Evolutionary conservation across 371 early-diverging fungal genomes (phyloP).

Genomic region (Rhizopus arrhizus): DNA sequence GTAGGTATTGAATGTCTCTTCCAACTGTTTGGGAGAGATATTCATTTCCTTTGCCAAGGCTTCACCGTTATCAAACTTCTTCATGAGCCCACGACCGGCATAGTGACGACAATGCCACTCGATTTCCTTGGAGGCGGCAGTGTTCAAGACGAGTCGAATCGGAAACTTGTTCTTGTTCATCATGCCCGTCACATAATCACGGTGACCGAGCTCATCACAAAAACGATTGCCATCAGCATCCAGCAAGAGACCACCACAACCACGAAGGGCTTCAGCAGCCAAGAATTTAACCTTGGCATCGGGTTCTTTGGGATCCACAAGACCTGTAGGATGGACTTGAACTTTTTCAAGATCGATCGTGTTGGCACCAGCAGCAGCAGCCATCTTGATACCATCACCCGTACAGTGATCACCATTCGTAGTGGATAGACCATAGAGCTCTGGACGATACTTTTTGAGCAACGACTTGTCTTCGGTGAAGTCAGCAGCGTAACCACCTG

Average conservation of each 20-base stretch:
- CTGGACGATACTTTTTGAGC: constrained; percentile 73
- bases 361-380: constrained; percentile 78
- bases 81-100: constrained; percentile 89
- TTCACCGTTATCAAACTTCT: constrained; percentile 70
- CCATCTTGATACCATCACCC: constrained; percentile 95
- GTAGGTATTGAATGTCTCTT: constrained; percentile 81
- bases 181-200: constrained; percentile 85
- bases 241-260: constrained; percentile 90
- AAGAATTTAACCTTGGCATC: constrained; percentile 85
- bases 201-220: constrained; percentile 90
- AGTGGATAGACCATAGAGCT: constrained; percentile 68
- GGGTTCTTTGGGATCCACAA: constrained; percentile 90
- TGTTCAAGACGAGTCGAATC: constrained; percentile 84
- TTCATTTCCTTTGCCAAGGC: constrained; percentile 85
- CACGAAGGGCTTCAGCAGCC: constrained; percentile 98
- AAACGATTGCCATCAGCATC: constrained; percentile 87
- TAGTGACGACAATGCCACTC: constrained; percentile 96
- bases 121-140: constrained; percentile 84
- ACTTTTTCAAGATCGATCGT: constrained; percentile 94
- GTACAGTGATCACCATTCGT: constrained; percentile 96
- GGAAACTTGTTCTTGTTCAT: constrained; percentile 86
- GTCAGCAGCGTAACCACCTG: constrained; percentile 91
- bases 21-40: constrained; percentile 64
- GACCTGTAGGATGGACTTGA: constrained; percentile 97
- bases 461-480: constrained; percentile 63